Conservation (phyloP, 1,284 basidiomycete genomes). For the Xerocomus cyaneibrunnescens region DNA sequence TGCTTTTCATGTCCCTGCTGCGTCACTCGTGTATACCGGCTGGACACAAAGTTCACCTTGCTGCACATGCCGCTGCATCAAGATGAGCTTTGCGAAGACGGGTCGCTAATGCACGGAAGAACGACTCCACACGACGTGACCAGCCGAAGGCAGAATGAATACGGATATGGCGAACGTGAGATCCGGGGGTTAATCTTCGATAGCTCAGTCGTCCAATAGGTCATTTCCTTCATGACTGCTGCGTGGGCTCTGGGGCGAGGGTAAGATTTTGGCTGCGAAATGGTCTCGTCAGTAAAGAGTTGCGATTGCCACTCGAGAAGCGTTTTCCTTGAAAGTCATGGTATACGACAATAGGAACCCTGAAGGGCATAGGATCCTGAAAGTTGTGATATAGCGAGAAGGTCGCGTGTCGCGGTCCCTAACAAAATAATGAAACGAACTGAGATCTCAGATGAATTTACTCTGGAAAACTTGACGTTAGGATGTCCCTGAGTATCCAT, state of each 20-base stretch:
- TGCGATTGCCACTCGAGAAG: too few relatives aligned
- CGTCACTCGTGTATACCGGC: background rate
- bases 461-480: background rate
- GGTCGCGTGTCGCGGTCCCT: constrained; percentile 11
- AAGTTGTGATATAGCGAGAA: constrained; percentile 9
- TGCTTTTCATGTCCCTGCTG: background rate
- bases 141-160: background rate
- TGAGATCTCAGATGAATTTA: constrained; percentile 13
- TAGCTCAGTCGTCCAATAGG: background rate
- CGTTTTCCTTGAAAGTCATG: background rate
- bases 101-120: background rate
- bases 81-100: constrained; percentile 23
- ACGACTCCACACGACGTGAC: background rate
- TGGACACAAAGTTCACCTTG: constrained; percentile 10
- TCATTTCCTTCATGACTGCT: background rate
- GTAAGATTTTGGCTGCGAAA: background rate
- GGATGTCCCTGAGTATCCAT: background rate
- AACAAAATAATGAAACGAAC: constrained; percentile 11
- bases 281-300: background rate
- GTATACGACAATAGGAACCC: background rate
- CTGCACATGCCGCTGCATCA: constrained; percentile 10
- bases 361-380: constrained; percentile 1
- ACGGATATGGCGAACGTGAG: background rate
- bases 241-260: background rate
- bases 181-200: background rate